phyloP scores from a whole-genome alignment of 2,329 filamentous ascomycete species.

The Alternaria sp. region DNA sequence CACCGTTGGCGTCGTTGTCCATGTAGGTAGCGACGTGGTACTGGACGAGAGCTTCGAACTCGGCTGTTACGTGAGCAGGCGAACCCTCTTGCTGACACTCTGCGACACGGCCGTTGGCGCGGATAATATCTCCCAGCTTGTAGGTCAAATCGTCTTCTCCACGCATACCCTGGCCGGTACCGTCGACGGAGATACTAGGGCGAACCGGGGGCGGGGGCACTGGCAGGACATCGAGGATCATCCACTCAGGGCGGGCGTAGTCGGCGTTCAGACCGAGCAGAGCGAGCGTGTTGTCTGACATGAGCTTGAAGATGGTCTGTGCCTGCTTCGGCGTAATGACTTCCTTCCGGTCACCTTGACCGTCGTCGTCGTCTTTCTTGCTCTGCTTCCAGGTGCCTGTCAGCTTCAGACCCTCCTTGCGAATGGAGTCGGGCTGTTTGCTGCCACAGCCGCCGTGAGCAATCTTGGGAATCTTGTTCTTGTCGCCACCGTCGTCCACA shows the following conservation, averaged over 20 bases:
- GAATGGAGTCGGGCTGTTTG: slow-evolving; percentile 78
- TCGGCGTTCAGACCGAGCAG: slow-evolving; percentile 93
- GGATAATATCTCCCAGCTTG: slow-evolving; percentile 98
- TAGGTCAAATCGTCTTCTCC: slow-evolving; percentile 99
- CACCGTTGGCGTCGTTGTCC: slow-evolving; percentile 98
- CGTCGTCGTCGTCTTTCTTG: slow-evolving; percentile 77
- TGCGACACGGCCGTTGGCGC: slow-evolving; percentile 93
- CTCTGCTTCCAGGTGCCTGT: slow-evolving; percentile 76
- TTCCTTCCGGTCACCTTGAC: slow-evolving; percentile 74
- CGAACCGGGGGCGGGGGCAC: slow-evolving; percentile 95
- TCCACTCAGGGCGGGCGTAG: slow-evolving; percentile 97
- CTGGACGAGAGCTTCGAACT: slow-evolving; percentile 91
- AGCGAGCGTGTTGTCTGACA: slow-evolving; percentile 79
- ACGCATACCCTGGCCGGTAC: slow-evolving; percentile 87
- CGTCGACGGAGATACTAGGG: slow-evolving; percentile 96
- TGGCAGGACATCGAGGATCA: slow-evolving; percentile 93
- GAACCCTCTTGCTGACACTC: slow-evolving; percentile 91
- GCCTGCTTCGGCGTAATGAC: slow-evolving; percentile 84
- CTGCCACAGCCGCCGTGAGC: slow-evolving; percentile 93
- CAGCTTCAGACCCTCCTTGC: slow-evolving; percentile 84
- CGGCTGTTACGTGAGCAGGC: slow-evolving; percentile 85
- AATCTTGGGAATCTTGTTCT: slow-evolving; percentile 57
- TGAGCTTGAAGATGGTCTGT: slow-evolving; percentile 84
- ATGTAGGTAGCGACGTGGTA: slow-evolving; percentile 99
- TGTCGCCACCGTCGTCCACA: slow-evolving; percentile 64